Base-by-base conservation (phyloP, 2,329 filamentous ascomycete genomes). In the Ceratocystis eucalypticola region DNA sequence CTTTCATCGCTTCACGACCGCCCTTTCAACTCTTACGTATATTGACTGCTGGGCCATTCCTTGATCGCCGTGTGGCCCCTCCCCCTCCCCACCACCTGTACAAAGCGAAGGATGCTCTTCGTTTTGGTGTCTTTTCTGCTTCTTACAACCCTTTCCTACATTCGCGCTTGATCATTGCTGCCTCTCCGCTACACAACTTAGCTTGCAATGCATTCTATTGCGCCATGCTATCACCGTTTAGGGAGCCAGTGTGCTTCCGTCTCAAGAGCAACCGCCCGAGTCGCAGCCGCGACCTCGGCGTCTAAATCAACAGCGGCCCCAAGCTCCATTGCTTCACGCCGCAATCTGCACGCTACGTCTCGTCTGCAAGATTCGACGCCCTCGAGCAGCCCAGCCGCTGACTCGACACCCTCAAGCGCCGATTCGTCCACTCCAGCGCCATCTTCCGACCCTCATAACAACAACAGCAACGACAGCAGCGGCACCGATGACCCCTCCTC, bases 181-280 rank as follows among this genome's bases (percentile, higher is more conserved):
- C 12, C 44, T 37, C 37, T 25, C 12, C 22, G n/a, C 22, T 17
- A 44, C 30, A 59, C 8, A 15, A 15, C 20, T 15, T 25, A 5
- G 22, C 22, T 2, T 25, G 20, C 17, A 53, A 64, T 64, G 62
- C 33, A 55, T 50, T 55, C 62, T 12, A 17, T 64, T n/a, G 30
- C 62, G 22, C 62, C 62, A 64, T 64, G 62, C 55, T 59, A 59
- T n/a, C 55, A 59, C 25, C 62, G 62, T 33, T 22, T 64, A 15
- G 37, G 62, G 17, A 53, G 46, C 46, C 46, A 53, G 33, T 41
- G 46, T 33, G 46, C 46, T 20, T 64, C 30, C 10, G 30, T 64
- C 37, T 53, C 46, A 8, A 64, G 37, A 25, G 44, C 48, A 41
- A 20, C 55, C 17, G 28, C 28, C 1, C 55, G 25, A 20, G 55